These are phyloP conservation scores for Mycosphaerella sp. DNA, from an alignment of 2,329 filamentous ascomycete species.

Conservation along the genomic window DNA sequence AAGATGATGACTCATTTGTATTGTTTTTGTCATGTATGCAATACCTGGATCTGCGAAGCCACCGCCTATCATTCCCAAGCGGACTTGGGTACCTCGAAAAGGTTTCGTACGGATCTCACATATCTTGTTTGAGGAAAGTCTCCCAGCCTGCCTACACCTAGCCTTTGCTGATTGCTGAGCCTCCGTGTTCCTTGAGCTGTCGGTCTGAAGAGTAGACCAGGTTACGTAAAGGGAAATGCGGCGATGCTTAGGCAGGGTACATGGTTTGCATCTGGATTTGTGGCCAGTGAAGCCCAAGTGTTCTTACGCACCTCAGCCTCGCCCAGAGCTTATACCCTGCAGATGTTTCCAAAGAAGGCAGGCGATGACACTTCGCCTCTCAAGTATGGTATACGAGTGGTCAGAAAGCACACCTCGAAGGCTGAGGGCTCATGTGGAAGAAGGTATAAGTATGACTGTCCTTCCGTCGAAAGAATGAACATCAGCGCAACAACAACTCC, in stretches of 20 bases:
- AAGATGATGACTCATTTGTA: no score
- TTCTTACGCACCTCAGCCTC: background rate
- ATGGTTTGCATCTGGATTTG: background rate
- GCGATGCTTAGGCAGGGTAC: background rate
- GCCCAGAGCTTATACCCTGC: background rate
- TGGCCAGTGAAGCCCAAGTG: background rate
- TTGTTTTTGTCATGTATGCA: no score
- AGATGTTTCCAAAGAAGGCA: background rate
- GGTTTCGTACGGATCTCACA: background rate
- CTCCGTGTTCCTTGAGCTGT: background rate
- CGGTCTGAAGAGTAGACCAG: background rate
- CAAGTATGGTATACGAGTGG: background rate
- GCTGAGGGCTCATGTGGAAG: background rate
- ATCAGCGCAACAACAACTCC: slow-evolving; percentile 4
- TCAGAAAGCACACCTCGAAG: background rate
- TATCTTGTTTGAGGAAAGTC: background rate
- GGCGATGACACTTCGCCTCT: background rate
- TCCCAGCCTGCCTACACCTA: background rate
- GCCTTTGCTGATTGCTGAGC: background rate
- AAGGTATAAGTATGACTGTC: slow-evolving; percentile 9
- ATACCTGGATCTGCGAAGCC: no score
- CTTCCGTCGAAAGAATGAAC: slow-evolving; percentile 1
- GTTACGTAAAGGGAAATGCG: background rate
- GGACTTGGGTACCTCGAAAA: background rate
- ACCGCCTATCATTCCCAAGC: no score